Evolutionary conservation across 2,329 filamentous ascomycete species (phyloP).

Genomic region (Aspergillus caelatus): DNA sequence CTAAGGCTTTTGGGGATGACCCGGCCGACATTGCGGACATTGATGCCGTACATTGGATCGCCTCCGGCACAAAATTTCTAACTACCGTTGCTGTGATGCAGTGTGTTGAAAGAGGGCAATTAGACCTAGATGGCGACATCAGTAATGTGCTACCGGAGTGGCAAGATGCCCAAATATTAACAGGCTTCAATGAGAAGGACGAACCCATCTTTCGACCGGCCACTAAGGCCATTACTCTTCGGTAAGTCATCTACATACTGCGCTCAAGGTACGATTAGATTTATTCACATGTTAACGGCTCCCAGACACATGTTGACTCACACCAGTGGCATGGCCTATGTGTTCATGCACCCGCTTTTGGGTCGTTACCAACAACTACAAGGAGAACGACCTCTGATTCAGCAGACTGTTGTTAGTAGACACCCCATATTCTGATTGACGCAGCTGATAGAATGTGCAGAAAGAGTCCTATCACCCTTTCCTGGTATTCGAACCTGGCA

Average conservation of each 20-base stretch:
- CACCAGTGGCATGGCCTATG: not conserved
- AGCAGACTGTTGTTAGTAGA: not conserved
- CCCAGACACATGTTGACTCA: not conserved
- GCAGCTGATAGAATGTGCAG: not conserved
- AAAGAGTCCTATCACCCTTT: not conserved
- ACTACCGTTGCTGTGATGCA: constrained; percentile 56
- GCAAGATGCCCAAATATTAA: constrained; percentile 49
- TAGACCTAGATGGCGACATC: constrained; percentile 51
- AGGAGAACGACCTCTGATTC: not conserved
- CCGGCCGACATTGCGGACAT: not conserved
- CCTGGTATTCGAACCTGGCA: constrained; percentile 6
- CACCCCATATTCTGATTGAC: accelerated
- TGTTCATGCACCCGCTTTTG: not conserved
- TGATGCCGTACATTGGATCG: not conserved
- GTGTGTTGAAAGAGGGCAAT: constrained; percentile 54
- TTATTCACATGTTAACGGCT: not conserved
- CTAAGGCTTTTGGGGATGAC: not conserved
- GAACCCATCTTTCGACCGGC: not conserved
- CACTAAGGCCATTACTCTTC: not conserved
- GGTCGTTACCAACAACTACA: not conserved
- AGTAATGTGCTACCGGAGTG: constrained; percentile 50
- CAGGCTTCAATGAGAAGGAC: constrained; percentile 43
- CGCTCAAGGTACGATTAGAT: no score
- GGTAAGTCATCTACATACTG: not conserved
- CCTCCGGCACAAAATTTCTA: constrained; percentile 44